A percentile compares a stretch with the other conserved stretches of the same genome.
phyloP scores from a whole-genome alignment of 345 rosid genomes.

The Eucalyptus curtisii region DNA sequence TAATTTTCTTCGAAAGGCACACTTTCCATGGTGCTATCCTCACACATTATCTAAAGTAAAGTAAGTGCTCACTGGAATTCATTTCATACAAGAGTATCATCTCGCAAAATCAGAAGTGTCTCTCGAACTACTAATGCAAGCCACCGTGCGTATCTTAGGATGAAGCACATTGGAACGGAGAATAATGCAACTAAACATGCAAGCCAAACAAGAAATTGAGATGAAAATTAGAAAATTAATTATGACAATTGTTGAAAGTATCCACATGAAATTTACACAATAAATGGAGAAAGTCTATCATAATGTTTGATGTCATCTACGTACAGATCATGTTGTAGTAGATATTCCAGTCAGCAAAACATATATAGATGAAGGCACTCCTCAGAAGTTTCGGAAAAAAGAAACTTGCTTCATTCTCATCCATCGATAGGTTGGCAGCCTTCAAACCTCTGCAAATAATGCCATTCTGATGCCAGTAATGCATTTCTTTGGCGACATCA shows the following conservation, averaged over 20 bases:
- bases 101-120: background rate
- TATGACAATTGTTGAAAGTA: background rate
- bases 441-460: conserved; percentile 6
- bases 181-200: background rate
- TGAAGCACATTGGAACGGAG: background rate
- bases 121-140: background rate
- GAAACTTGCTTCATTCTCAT: conserved; percentile 1
- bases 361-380: background rate
- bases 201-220: background rate
- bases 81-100: background rate
- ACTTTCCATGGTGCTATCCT: background rate
- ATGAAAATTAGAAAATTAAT: background rate
- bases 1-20: background rate
- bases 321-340: background rate
- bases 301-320: background rate
- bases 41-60: background rate
- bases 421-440: conserved; percentile 10
- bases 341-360: background rate
- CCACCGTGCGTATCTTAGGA: background rate
- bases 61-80: background rate
- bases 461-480: conserved; percentile 9
- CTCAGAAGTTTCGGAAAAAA: background rate
- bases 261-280: background rate
- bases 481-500: conserved; percentile 7
- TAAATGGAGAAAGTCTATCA: background rate